Conservation (phyloP, 805 yeast species). For the Candida coquimbonensis region DNA sequence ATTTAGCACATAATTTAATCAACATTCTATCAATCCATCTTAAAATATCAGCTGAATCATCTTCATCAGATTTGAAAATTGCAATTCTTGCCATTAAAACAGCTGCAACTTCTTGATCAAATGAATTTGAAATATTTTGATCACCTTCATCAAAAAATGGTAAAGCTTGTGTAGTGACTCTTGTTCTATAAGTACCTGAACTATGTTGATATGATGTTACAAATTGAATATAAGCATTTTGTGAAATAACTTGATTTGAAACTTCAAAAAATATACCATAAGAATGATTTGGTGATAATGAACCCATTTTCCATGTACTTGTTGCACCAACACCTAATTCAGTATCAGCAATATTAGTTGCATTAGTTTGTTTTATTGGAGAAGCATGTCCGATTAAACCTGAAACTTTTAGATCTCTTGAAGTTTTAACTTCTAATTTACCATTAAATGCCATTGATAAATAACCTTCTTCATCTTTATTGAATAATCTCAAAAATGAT, state of each 20-base stretch:
- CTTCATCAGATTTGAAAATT: conserved; percentile 72
- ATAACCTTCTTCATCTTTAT: conserved; percentile 81
- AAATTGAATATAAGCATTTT: conserved; percentile 61
- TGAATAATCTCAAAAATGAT: conserved; percentile 79
- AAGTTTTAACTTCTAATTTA: conserved; percentile 77
- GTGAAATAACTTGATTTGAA: conserved; percentile 32
- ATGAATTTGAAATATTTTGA: conserved; percentile 52
- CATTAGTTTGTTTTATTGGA: conserved; percentile 47
- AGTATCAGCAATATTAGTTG: conserved; percentile 77
- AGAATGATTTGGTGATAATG: conserved; percentile 80
- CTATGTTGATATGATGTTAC: conserved; percentile 92
- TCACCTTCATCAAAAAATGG: conserved; percentile 55
- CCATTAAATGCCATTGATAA: conserved; percentile 90
- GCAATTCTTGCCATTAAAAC: conserved; percentile 89
- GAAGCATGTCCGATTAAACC: conserved; percentile 94
- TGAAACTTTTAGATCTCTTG: conserved; percentile 79
- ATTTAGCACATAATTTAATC: conserved; percentile 83
- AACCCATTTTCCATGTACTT: conserved; percentile 78
- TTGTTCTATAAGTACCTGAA: conserved; percentile 80
- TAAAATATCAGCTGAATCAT: conserved; percentile 87
- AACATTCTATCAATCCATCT: conserved; percentile 93
- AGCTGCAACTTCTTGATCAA: conserved; percentile 98
- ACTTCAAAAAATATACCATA: conserved; percentile 89
- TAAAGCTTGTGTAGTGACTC: conserved; percentile 80
- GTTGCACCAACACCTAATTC: conserved; percentile 95